Percentiles rank a stretch among this genome's conserved stretches.
Evolutionary conservation across 768 basidiomycete species (phyloP).

Genomic region (Boletus eberwhitei): DNA sequence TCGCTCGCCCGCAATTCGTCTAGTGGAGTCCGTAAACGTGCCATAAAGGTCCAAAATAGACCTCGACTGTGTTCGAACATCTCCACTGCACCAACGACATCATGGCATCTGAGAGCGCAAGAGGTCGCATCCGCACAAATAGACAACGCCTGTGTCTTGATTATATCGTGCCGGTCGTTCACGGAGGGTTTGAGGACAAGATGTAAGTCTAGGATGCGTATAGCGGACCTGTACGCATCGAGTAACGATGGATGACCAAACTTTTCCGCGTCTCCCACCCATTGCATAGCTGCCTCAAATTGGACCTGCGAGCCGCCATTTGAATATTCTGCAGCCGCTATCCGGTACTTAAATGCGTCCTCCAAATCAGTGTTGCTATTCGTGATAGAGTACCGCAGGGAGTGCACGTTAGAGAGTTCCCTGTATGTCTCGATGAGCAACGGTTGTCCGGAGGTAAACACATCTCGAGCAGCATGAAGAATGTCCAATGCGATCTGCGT

Average conservation of each 20-base stretch:
- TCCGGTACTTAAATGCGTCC: constrained; percentile 19
- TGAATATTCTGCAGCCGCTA: constrained; percentile 14
- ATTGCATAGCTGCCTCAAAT: constrained; percentile 20
- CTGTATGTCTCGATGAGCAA: constrained; percentile 9
- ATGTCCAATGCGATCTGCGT: constrained; percentile 16
- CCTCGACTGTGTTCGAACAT: no score
- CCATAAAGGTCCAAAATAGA: not conserved
- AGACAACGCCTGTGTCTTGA: constrained; percentile 9
- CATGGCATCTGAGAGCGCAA: constrained; percentile 19
- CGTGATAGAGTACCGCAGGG: constrained; percentile 3
- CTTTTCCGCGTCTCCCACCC: constrained; percentile 19
- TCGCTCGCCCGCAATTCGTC: constrained; percentile 18
- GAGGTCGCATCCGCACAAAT: constrained; percentile 27
- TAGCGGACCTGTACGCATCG: constrained; percentile 17
- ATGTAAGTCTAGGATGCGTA: constrained; percentile 16
- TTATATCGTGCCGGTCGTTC: constrained; percentile 13
- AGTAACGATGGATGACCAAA: constrained; percentile 16
- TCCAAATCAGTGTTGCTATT: constrained; percentile 18
- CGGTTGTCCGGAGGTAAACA: constrained; percentile 6
- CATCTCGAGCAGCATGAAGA: constrained; percentile 13
- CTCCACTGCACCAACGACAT: constrained; percentile 24
- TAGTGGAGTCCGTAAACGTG: constrained; percentile 23
- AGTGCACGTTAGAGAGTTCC: constrained; percentile 8
- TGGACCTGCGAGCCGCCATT: constrained; percentile 17
- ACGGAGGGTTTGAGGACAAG: constrained; percentile 15